These are phyloP conservation scores for Ilyonectria destructans DNA, from an alignment of 2,329 filamentous ascomycete species.

Conservation along the genomic window DNA sequence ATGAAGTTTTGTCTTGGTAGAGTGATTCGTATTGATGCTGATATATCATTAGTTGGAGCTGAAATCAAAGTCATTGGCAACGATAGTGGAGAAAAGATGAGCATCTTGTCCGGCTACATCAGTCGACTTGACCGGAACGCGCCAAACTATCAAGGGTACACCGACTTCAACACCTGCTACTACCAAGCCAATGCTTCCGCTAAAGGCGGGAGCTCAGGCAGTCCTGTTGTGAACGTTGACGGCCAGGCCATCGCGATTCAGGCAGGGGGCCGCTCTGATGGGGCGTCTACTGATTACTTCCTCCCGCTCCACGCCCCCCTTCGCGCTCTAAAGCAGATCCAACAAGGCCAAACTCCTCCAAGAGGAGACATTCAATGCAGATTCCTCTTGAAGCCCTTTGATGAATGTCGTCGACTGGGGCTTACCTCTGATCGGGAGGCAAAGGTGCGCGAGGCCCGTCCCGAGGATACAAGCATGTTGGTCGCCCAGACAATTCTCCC, in stretches of 20 bases:
- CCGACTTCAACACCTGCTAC: slow-evolving; percentile 96
- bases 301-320: slow-evolving; percentile 91
- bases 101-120: slow-evolving; percentile 97
- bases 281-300: slow-evolving; percentile 98
- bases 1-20: not conserved
- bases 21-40: slow-evolving; percentile 25
- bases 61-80: slow-evolving; percentile 99
- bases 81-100: slow-evolving; percentile 98
- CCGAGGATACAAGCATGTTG: slow-evolving; percentile 95
- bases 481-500: slow-evolving; percentile 96
- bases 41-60: slow-evolving; percentile 76
- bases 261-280: slow-evolving; percentile 93
- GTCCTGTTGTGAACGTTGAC: slow-evolving; percentile 96
- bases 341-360: slow-evolving; percentile 80
- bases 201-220: slow-evolving; percentile 96
- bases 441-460: slow-evolving; percentile 85
- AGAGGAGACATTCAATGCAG: slow-evolving; percentile 97
- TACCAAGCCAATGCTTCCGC: slow-evolving; percentile 98
- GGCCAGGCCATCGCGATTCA: slow-evolving; percentile 93
- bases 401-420: slow-evolving; percentile 93
- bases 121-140: slow-evolving; percentile 96
- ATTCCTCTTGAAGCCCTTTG: slow-evolving; percentile 96
- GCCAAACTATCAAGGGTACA: slow-evolving; percentile 97
- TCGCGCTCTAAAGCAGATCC: slow-evolving; percentile 89
- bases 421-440: slow-evolving; percentile 90